Percentiles rank a stretch among this genome's conserved stretches.
phyloP scores from a whole-genome alignment of 768 basidiomycete species.

The Rhodotorula paludigena region DNA sequence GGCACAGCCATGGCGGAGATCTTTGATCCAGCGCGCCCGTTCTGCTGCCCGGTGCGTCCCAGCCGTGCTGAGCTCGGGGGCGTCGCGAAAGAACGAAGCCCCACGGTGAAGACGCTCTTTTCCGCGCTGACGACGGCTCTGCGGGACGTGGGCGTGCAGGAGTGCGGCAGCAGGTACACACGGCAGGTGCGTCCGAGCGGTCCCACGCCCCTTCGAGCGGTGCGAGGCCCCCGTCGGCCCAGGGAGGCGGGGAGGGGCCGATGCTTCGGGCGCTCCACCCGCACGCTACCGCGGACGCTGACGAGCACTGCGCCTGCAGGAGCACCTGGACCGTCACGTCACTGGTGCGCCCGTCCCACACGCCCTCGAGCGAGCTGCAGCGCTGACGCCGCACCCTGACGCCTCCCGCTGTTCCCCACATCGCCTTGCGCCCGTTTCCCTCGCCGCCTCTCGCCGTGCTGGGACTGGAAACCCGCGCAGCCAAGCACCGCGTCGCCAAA shows the following conservation, averaged over 20 bases:
- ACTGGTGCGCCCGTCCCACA: not conserved
- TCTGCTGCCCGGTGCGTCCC: not conserved
- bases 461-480: not conserved
- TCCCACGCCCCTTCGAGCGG: not conserved
- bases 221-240: too few species aligned
- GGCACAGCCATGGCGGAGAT: not conserved
- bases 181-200: not conserved
- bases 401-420: not conserved
- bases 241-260: too few species aligned
- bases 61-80: not conserved
- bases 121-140: too few species aligned
- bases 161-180: constrained; percentile 4
- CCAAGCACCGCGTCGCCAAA: constrained; percentile 33
- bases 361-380: not conserved
- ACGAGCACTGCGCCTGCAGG: not conserved
- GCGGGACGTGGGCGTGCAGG: too few species aligned
- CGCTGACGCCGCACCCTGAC: not conserved
- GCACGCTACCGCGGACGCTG: not conserved
- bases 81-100: too few species aligned
- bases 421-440: not conserved
- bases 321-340: constrained; percentile 21
- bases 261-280: not conserved
- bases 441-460: not conserved
- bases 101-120: too few species aligned
- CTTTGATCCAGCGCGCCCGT: constrained; percentile 4